Evolutionary conservation across 805 yeast species (phyloP).

Genomic region (Kluyveromyces dobzhanskii): DNA sequence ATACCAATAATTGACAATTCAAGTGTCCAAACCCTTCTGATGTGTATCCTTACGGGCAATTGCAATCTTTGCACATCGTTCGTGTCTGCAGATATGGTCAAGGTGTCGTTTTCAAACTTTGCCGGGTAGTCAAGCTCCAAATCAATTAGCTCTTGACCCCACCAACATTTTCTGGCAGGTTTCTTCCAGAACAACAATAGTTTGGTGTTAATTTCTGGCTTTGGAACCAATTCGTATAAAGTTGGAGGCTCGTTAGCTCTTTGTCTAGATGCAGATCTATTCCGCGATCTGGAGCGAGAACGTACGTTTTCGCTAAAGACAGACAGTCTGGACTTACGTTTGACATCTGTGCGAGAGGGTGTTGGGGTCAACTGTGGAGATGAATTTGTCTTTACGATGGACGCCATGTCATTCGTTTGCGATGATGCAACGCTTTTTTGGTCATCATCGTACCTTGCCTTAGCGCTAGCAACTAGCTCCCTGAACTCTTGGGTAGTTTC

Average conservation of each 20-base stretch:
- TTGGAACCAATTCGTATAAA: conserved; percentile 28
- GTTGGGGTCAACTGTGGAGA: conserved; percentile 7
- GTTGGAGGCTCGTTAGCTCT: conserved; percentile 31
- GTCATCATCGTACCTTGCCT: conserved; percentile 18
- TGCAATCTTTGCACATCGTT: conserved; percentile 12
- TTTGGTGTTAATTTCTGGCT: conserved; percentile 42
- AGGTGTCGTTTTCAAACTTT: conserved; percentile 11
- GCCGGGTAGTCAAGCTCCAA: conserved; percentile 30
- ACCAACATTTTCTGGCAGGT: conserved; percentile 99
- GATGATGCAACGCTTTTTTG: conserved; percentile 4
- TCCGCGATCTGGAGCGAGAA: conserved; percentile 49
- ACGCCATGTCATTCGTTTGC: not conserved
- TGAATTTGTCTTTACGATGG: not conserved
- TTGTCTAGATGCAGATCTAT: conserved; percentile 33
- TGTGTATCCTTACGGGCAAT: conserved; percentile 61
- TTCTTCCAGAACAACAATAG: conserved; percentile 89
- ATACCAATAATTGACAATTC: conserved; percentile 88
- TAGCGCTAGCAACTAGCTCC: conserved; percentile 15
- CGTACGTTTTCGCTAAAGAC: conserved; percentile 51
- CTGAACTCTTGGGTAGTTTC: conserved; percentile 29
- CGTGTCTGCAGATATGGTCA: conserved; percentile 1
- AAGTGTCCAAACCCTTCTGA: conserved; percentile 93
- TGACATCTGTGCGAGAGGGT: conserved; percentile 21
- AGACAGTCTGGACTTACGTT: conserved; percentile 51
- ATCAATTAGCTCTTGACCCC: conserved; percentile 62